These are phyloP conservation scores for Fusarium equiseti DNA, from an alignment of 2,329 filamentous ascomycete genomes.

Conservation along the genomic window DNA sequence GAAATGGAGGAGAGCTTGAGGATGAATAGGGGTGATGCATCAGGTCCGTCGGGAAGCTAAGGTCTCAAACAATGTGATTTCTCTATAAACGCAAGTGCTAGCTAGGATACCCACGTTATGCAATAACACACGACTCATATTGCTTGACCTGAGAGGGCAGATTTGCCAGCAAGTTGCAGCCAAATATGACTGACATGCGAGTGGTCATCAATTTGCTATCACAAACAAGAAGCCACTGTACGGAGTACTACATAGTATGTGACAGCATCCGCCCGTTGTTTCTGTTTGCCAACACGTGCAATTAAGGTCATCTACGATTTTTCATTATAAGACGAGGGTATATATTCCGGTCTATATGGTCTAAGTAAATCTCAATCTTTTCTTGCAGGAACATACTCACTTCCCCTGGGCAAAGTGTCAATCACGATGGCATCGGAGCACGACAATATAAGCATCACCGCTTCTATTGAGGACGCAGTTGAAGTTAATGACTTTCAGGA, in stretches of 20 bases:
- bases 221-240: background rate
- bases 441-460: background rate
- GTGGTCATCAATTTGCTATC: background rate
- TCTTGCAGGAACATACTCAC: background rate
- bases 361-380: background rate
- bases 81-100: slow-evolving; percentile 11
- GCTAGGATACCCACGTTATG: slow-evolving; percentile 31
- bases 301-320: background rate
- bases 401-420: background rate
- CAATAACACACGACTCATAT: background rate
- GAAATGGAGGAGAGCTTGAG: slow-evolving; percentile 69
- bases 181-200: background rate
- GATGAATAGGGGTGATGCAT: slow-evolving; percentile 49
- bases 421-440: background rate
- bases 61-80: background rate
- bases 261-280: background rate
- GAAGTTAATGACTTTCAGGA: background rate
- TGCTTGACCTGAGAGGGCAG: background rate
- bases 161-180: background rate
- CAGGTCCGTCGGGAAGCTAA: slow-evolving; percentile 45
- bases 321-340: background rate
- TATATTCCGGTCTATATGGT: background rate
- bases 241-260: background rate
- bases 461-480: background rate
- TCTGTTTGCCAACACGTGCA: background rate